Evolutionary conservation across 1,284 basidiomycete genomes (phyloP).

Genomic region (Cutaneotrichosporon cutaneum): DNA sequence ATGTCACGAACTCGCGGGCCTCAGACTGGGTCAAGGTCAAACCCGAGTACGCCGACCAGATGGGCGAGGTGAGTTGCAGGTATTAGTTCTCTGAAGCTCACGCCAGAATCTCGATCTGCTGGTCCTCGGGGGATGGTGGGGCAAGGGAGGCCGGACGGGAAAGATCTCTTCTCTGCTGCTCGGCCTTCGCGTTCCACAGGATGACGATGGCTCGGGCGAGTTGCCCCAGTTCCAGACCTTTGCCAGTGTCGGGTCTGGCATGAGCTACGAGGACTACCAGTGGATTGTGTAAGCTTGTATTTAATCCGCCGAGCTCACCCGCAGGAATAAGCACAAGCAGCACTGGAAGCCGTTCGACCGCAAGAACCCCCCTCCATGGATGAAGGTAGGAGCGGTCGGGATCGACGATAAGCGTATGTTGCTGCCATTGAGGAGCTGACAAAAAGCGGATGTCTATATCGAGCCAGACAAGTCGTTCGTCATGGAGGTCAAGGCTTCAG

Average conservation of each 20-base stretch:
- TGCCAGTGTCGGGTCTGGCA: conserved; percentile 79
- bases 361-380: conserved; percentile 43
- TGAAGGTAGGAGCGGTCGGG: conserved; percentile 41
- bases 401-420: conserved; percentile 52
- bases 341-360: conserved; percentile 52
- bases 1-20: conserved; percentile 78
- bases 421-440: conserved; percentile 1
- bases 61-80: conserved; percentile 35
- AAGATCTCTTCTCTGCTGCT: conserved; percentile 53
- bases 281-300: conserved; percentile 59
- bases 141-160: conserved; percentile 53
- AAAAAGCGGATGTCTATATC: conserved; percentile 53
- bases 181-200: conserved; percentile 49
- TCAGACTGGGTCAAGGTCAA: conserved; percentile 94
- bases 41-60: conserved; percentile 66
- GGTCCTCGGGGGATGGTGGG: conserved; percentile 65
- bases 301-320: not conserved
- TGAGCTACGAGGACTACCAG: conserved; percentile 77
- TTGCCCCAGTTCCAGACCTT: conserved; percentile 63
- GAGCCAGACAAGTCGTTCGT: conserved; percentile 58
- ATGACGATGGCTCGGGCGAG: conserved; percentile 60
- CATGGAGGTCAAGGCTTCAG: conserved; percentile 83
- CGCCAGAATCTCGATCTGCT: conserved; percentile 78
- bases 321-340: conserved; percentile 45
- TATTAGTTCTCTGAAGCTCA: conserved; percentile 2